Evolutionary conservation across 345 rosid species (phyloP).

Genomic region (Capsella bursapastoris): DNA sequence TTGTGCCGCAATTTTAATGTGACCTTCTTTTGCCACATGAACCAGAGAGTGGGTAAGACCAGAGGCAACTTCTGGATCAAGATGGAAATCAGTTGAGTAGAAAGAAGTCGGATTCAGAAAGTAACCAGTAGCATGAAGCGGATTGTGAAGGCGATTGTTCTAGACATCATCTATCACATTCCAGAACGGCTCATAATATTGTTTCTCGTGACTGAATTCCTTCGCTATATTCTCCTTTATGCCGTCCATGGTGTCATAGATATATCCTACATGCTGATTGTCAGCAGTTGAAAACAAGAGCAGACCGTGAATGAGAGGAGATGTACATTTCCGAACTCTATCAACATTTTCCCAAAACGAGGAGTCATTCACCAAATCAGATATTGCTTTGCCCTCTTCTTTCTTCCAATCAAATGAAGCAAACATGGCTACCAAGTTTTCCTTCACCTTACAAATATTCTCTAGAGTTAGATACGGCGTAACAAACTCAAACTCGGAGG

Average conservation of each 20-base stretch:
- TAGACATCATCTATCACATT: constrained; percentile 66
- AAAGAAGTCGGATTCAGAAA: constrained; percentile 63
- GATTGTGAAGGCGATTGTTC: constrained; percentile 59
- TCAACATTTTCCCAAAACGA: constrained; percentile 59
- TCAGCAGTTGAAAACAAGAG: constrained; percentile 44
- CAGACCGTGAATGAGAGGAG: constrained; percentile 53
- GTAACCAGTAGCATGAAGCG: constrained; percentile 75
- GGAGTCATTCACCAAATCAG: constrained; percentile 47
- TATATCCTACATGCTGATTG: constrained; percentile 55
- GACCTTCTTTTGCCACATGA: constrained; percentile 46
- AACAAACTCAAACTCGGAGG: constrained; percentile 50
- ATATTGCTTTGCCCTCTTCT: constrained; percentile 47
- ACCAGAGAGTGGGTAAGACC: constrained; percentile 56
- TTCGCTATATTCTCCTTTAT: constrained; percentile 59
- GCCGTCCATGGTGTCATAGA: constrained; percentile 73
- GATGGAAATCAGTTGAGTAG: constrained; percentile 56
- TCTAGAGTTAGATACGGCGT: constrained; percentile 52
- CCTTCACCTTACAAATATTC: constrained; percentile 51
- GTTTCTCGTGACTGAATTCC: constrained; percentile 41
- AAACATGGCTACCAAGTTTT: constrained; percentile 51
- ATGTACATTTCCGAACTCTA: constrained; percentile 50
- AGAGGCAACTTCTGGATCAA: constrained; percentile 58
- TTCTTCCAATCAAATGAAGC: constrained; percentile 50
- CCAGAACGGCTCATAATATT: constrained; percentile 56
- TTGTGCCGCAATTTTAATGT: constrained; percentile 43